Percentiles rank a stretch among this genome's conserved stretches.
Evolutionary conservation across 2,329 filamentous ascomycete genomes (phyloP).

Genomic region (Penicillium janthinellum): DNA sequence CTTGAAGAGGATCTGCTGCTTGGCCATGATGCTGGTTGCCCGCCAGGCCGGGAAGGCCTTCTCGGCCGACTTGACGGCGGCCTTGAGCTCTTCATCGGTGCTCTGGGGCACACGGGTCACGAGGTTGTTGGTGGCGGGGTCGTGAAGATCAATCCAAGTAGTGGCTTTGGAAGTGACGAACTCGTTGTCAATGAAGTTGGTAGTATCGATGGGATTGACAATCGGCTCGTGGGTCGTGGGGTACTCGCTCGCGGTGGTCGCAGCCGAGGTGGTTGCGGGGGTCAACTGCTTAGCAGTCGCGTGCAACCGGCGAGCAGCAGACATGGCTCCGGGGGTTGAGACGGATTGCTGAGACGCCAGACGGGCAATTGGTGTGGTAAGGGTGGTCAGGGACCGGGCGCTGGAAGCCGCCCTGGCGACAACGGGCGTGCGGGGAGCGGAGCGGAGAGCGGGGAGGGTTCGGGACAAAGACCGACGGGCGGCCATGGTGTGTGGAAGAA

Average conservation of each 20-base stretch:
- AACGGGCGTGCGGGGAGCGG: slow-evolving; percentile 39
- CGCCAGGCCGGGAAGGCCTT: slow-evolving; percentile 66
- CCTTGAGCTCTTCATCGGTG: slow-evolving; percentile 64
- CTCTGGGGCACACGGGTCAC: slow-evolving; percentile 67
- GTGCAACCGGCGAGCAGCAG: slow-evolving; percentile 48
- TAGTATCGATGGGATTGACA: slow-evolving; percentile 57
- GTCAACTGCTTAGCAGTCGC: slow-evolving; percentile 56
- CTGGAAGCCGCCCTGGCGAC: slow-evolving; percentile 30
- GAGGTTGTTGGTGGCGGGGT: slow-evolving; percentile 67
- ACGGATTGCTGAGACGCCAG: slow-evolving; percentile 18
- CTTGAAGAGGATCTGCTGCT: slow-evolving; percentile 69
- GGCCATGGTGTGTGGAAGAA: slow-evolving; percentile 35
- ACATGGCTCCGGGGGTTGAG: slow-evolving; percentile 26
- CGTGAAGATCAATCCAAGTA: slow-evolving; percentile 65
- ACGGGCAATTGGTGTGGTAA: slow-evolving; percentile 25
- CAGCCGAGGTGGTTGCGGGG: slow-evolving; percentile 53
- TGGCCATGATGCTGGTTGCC: slow-evolving; percentile 60
- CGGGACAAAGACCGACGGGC: slow-evolving; percentile 41
- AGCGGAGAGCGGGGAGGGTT: slow-evolving; percentile 44
- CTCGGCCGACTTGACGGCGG: slow-evolving; percentile 63
- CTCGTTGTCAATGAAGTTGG: slow-evolving; percentile 66
- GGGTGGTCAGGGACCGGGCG: slow-evolving; percentile 29
- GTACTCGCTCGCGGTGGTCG: slow-evolving; percentile 55
- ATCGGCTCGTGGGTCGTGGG: slow-evolving; percentile 60
- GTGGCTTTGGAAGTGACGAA: slow-evolving; percentile 60